phyloP scores from a whole-genome alignment of 305 asterid species.

The Plantago rigida region DNA sequence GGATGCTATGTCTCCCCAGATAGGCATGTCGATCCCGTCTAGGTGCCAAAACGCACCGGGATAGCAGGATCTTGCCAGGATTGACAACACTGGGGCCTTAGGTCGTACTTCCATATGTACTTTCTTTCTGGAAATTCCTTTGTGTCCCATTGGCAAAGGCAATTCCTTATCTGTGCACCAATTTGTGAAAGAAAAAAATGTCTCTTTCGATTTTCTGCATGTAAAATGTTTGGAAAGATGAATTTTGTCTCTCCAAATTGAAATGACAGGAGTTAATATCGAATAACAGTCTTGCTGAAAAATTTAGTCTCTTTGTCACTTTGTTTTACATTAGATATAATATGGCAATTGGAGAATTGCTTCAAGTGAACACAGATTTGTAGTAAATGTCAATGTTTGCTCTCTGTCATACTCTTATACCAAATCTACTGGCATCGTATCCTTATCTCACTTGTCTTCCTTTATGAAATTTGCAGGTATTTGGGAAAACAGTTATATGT shows the following conservation, averaged over 20 bases:
- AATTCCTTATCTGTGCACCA: too few relatives aligned
- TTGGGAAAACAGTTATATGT: conserved; percentile 90
- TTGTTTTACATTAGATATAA: not conserved
- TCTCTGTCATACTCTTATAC: conserved; percentile 2
- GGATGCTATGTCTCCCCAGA: too few relatives aligned
- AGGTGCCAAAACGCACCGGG: too few relatives aligned
- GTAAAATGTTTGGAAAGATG: not conserved
- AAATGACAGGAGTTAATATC: too few relatives aligned
- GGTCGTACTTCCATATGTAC: too few relatives aligned
- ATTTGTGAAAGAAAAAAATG: too few relatives aligned
- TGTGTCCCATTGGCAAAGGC: too few relatives aligned
- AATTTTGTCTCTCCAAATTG: not conserved
- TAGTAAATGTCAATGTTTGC: conserved; percentile 9
- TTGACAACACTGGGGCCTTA: too few relatives aligned
- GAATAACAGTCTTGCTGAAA: too few relatives aligned
- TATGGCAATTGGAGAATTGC: not conserved
- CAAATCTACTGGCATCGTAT: conserved; percentile 11
- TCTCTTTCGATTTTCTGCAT: not conserved
- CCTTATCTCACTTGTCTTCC: conserved; percentile 13
- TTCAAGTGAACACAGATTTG: not conserved
- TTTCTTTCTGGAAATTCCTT: too few relatives aligned
- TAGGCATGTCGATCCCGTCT: too few relatives aligned
- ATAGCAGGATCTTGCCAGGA: too few relatives aligned
- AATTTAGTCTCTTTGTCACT: not conserved
- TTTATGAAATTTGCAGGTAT: conserved; percentile 44